Conservation (phyloP, 345 rosid genomes). For the Raphanus sativus region DNA sequence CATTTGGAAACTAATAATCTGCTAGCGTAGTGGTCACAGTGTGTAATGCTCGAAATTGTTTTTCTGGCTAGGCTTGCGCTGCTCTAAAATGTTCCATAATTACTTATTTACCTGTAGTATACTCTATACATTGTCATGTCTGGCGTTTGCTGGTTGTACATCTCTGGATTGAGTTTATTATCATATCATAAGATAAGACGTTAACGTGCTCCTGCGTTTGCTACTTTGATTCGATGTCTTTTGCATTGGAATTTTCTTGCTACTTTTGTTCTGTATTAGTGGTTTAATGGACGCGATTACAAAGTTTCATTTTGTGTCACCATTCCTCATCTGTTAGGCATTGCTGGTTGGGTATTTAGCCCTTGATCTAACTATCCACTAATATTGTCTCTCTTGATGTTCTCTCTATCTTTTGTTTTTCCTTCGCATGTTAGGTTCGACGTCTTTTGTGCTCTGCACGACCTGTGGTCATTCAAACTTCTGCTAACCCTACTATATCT, state of each 20-base stretch:
- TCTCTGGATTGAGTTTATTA: not conserved
- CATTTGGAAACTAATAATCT: not conserved
- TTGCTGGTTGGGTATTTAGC: slow-evolving; percentile 12
- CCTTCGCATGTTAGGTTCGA: slow-evolving; percentile 59
- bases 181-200: not conserved
- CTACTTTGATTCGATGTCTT: slow-evolving; percentile 13
- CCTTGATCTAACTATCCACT: not conserved
- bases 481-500: slow-evolving; percentile 70
- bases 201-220: not conserved
- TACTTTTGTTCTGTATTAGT: slow-evolving; percentile 11
- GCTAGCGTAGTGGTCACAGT: not conserved
- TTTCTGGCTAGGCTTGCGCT: not conserved
- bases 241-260: slow-evolving; percentile 13
- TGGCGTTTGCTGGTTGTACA: slow-evolving; percentile 1
- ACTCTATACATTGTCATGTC: slow-evolving; percentile 4
- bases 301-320: slow-evolving; percentile 13
- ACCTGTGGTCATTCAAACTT: slow-evolving; percentile 82
- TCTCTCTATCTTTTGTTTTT: slow-evolving; percentile 14
- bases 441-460: slow-evolving; percentile 86
- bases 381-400: slow-evolving; percentile 9
- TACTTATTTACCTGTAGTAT: slow-evolving; percentile 3
- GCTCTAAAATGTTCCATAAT: slow-evolving; percentile 11
- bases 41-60: not conserved
- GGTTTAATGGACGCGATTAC: not conserved
- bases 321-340: slow-evolving; percentile 4